phyloP scores from a whole-genome alignment of 2,329 filamentous ascomycete species.

The Pyrenophora seminiperda region DNA sequence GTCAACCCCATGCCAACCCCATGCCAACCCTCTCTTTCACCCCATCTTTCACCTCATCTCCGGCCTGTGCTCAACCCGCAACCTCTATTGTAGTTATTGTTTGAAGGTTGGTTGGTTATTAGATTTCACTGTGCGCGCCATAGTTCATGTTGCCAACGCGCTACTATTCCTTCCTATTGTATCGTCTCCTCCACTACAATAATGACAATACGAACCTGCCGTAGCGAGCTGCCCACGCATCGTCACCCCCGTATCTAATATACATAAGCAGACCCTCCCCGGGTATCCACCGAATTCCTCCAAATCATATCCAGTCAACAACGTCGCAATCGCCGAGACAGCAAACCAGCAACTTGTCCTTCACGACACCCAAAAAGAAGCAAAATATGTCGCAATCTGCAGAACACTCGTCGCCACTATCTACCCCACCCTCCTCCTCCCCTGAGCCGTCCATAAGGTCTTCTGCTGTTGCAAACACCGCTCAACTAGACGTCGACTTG shows the following conservation, averaged over 20 bases:
- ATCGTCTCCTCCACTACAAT: background rate
- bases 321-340: background rate
- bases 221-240: background rate
- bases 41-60: background rate
- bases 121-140: background rate
- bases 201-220: background rate
- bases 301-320: background rate
- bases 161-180: background rate
- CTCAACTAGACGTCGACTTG: background rate
- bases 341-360: background rate
- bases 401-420: constrained; percentile 18
- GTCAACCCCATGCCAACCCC: background rate
- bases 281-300: background rate
- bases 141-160: background rate
- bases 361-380: constrained; percentile 7
- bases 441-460: background rate
- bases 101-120: background rate
- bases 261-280: constrained; percentile 12
- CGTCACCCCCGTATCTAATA: background rate
- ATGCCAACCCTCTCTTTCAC: no score
- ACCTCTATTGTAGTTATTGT: constrained; percentile 2
- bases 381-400: constrained; percentile 12
- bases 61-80: background rate
- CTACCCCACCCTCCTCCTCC: constrained; percentile 9
- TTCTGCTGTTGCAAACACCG: background rate